phyloP scores from a whole-genome alignment of 2,329 filamentous ascomycete genomes.

The Dactylella cylindrospora region DNA sequence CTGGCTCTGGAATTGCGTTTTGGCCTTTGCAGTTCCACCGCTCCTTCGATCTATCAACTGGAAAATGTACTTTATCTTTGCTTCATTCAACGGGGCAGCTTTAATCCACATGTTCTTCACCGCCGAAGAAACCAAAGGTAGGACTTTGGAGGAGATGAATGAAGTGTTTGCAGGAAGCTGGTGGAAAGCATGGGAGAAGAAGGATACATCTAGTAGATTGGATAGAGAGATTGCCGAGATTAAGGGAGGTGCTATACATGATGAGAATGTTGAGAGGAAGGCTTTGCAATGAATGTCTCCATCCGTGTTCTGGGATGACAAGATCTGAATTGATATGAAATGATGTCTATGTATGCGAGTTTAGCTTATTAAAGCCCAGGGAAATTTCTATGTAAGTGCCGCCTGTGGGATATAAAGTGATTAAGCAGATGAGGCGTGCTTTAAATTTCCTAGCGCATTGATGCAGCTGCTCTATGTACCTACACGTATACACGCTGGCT shows the following conservation, averaged over 20 bases:
- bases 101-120: slow-evolving; percentile 68
- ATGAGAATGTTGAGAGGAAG: slow-evolving; percentile 8
- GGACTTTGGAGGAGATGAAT: slow-evolving; percentile 75
- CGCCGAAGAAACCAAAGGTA: slow-evolving; percentile 62
- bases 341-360: too few species aligned
- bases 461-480: too few species aligned
- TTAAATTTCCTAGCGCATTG: too few species aligned
- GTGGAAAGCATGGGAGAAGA: slow-evolving; percentile 41
- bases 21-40: slow-evolving; percentile 60
- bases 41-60: slow-evolving; percentile 61
- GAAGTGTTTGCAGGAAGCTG: slow-evolving; percentile 63
- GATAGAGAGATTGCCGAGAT: slow-evolving; percentile 29
- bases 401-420: too few species aligned
- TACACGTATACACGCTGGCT: too few species aligned
- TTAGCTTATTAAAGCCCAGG: too few species aligned
- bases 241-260: slow-evolving; percentile 16
- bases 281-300: slow-evolving; percentile 7
- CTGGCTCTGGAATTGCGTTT: slow-evolving; percentile 63
- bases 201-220: slow-evolving; percentile 22
- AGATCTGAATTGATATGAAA: too few species aligned
- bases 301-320: too few species aligned
- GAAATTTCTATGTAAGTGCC: too few species aligned
- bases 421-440: too few species aligned
- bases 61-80: slow-evolving; percentile 70
- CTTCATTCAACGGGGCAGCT: slow-evolving; percentile 68